These are phyloP conservation scores for Solanum chacoense DNA, from an alignment of 305 asterid species.

Conservation along the genomic window DNA sequence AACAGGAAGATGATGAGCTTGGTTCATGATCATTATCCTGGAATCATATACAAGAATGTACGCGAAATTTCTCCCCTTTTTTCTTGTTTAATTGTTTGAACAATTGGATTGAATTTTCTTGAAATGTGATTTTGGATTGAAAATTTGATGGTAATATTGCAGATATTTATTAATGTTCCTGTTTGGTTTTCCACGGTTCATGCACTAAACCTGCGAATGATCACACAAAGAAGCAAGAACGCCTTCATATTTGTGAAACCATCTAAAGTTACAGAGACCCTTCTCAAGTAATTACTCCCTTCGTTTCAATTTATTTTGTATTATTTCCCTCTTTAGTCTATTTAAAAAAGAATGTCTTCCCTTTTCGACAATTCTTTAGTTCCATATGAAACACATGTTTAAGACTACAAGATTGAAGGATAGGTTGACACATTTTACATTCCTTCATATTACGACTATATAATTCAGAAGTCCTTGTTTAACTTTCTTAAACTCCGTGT, in stretches of 20 bases:
- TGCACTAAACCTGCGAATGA: slow-evolving; percentile 49
- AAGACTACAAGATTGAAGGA: background rate
- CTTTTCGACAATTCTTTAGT: background rate
- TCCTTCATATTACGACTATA: background rate
- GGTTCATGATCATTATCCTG: slow-evolving; percentile 64
- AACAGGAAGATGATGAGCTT: slow-evolving; percentile 36
- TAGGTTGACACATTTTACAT: background rate
- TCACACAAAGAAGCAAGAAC: slow-evolving; percentile 48
- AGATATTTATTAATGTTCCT: slow-evolving; percentile 70
- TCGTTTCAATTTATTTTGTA: background rate
- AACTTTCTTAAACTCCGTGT: background rate
- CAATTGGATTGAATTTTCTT: background rate
- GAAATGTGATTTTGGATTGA: background rate
- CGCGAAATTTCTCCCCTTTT: background rate
- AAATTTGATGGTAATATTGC: slow-evolving; percentile 18
- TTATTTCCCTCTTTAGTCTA: background rate
- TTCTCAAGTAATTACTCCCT: slow-evolving; percentile 48
- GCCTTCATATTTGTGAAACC: slow-evolving; percentile 51
- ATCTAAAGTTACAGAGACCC: slow-evolving; percentile 53
- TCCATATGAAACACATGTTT: background rate
- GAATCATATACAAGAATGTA: slow-evolving; percentile 55
- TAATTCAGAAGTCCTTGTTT: background rate
- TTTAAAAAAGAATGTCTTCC: too few relatives aligned
- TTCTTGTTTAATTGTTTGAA: background rate
- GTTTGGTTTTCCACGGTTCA: slow-evolving; percentile 56